Evolutionary conservation across 1,284 basidiomycete species (phyloP), one percentile per base, ranked within the genome.

Genomic region (Naganishia albida): DNA sequence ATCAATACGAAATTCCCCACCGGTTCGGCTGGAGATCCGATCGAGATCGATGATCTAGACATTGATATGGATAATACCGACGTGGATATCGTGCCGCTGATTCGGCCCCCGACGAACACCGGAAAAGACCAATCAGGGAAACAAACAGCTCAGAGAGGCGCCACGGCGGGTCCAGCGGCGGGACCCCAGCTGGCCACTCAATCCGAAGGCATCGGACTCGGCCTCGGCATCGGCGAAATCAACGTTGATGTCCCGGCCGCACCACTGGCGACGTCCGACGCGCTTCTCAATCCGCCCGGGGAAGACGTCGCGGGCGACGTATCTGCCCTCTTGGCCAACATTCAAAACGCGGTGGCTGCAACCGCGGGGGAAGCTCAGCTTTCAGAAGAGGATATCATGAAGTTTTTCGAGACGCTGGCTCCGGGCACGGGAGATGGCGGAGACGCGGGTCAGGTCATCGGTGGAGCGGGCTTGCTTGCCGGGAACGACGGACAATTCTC

Each of bases 311-410:
- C 46, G 18, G 51, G 51, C 34, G 51, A 53, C 18, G 51, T 53
- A 3, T 53, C 51, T 39, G 51, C 51, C 28, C n/a, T 38, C 15
- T 20, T 53, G 30, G 13, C 18, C 8, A 53, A 28, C 16, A 53
- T 34, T 1, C 44, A 39, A 26, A 39, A 50, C 25, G 57, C 38
- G 15, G 30, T 40, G n/a, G 57, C 20, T 8, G 43, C 7, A 3
- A 48, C 42, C 13, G 25, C 40, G 12, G 43, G 55, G 7, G 46
- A 60, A 39, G 25, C 30, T 2, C 57, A 60, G n/a, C 30, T 60
- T 4, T 60, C 57, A 38, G 57, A 60, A 42, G 57, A 60, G 39
- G 57, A 60, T 49, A 40, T 60, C 16, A 60, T 60, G 57, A 60
- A 42, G 46, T 60, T 60, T 39, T 60, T 60, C 46, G 46, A 60